These are phyloP conservation scores for Arthrobotrys musiformis DNA, from an alignment of 2,329 filamentous ascomycete genomes.

Conservation along the genomic window DNA sequence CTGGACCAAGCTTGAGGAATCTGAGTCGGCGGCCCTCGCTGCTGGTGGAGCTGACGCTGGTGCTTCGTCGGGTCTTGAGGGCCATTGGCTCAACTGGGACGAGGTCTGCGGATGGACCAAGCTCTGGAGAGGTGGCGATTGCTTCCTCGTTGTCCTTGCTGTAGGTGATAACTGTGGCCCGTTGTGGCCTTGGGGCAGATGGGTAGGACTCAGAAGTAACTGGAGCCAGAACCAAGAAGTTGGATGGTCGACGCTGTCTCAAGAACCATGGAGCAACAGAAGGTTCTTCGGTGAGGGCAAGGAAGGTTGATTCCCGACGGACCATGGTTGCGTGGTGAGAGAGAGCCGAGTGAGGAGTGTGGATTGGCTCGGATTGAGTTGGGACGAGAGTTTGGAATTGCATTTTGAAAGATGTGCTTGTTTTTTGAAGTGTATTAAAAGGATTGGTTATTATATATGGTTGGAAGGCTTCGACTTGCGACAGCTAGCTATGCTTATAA, in stretches of 20 bases:
- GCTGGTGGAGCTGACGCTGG: slow-evolving; percentile 67
- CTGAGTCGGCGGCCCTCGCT: slow-evolving; percentile 63
- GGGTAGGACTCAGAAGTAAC: slow-evolving; percentile 70
- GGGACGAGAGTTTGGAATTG: slow-evolving; percentile 54
- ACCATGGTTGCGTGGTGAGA: slow-evolving; percentile 49
- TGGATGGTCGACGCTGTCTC: slow-evolving; percentile 60
- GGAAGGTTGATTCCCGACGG: slow-evolving; percentile 54
- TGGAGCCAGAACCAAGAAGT: slow-evolving; percentile 71
- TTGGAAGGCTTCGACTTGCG: slow-evolving; percentile 46
- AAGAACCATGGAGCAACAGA: slow-evolving; percentile 37
- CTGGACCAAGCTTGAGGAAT: slow-evolving; percentile 73
- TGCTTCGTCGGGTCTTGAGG: slow-evolving; percentile 66
- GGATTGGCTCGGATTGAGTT: slow-evolving; percentile 54
- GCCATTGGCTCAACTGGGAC: slow-evolving; percentile 60
- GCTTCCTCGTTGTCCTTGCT: slow-evolving; percentile 33
- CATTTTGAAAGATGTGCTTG: slow-evolving; percentile 48
- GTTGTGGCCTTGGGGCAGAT: slow-evolving; percentile 60
- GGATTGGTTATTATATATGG: slow-evolving; percentile 1
- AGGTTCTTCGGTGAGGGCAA: slow-evolving; percentile 52
- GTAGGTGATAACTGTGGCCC: slow-evolving; percentile 37
- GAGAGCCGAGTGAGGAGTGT: slow-evolving; percentile 53
- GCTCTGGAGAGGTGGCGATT: slow-evolving; percentile 39
- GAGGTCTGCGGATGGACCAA: slow-evolving; percentile 59
- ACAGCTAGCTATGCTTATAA: slow-evolving; percentile 53
- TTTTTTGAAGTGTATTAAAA: slow-evolving; percentile 8